Evolutionary conservation across 192 early-diverging fungal species (phyloP), one percentile per base, ranked within the genome.

Genomic region (Backusella tuberculispora): DNA sequence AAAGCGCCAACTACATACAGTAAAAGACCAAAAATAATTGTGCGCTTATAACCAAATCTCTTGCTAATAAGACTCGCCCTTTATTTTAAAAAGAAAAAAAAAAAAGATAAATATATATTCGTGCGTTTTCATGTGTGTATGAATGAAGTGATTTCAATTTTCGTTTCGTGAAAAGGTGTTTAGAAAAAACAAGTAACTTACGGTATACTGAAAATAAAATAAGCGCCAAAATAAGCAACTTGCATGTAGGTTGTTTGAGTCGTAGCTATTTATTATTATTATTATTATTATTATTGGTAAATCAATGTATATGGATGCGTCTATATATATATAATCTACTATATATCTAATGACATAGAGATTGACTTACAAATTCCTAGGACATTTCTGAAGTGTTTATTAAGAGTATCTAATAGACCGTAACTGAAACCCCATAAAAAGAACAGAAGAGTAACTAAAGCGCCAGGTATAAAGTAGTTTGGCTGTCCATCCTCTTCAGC

Each of bases 371-470:
- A 53, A 24, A 81, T 71, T 34, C 69, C 69, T 9, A 81, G 71
- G 13, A 81, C 80, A 50, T 45, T 67, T 46, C 77, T 72, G 64
- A 81, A 81, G 63, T 81, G 80, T 3, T 74, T 81, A 76, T 81
- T 81, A 37, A 81, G 37, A 26, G 75, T 76, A 45, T 81, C 80
- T 21, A 81, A 66, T 21, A 81, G 60, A 34, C 80, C 80, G 15
- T 81, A 81, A 53, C 75, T 74, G 43, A 81, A 81, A 14, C 80
- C 80, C 80, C 80, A 81, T 43, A 81, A 77, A 46, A 81, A 81
- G 63, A 81, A 81, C 17, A 81, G 76, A 14, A 48, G 17, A 7
- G 75, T 81, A 29, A 81, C 76, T 6, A 81, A 29, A 26, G 69
- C 68, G 24, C 70, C 70, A 13, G 78, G 78, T 41, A 79, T 53